Conservation (phyloP, 2,329 filamentous ascomycete species). For the Colletotrichum musae region DNA sequence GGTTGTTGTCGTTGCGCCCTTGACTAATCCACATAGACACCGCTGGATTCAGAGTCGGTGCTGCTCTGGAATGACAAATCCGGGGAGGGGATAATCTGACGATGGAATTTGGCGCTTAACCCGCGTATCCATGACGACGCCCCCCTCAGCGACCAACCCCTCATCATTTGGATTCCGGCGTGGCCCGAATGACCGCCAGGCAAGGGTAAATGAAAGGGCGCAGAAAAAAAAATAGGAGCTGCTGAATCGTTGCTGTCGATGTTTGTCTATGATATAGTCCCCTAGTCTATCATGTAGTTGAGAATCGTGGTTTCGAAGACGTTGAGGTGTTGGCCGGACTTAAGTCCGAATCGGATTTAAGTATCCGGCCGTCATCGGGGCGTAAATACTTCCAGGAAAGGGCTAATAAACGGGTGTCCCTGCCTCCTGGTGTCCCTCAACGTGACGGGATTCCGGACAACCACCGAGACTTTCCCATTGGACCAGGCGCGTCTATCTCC, state of each 20-base stretch:
- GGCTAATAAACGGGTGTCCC: no score
- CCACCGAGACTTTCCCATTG: constrained; percentile 19
- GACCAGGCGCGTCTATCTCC: not conserved
- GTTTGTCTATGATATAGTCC: no score
- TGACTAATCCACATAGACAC: not conserved
- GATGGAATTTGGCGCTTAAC: constrained; percentile 7
- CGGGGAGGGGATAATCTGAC: not conserved
- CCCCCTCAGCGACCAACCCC: not conserved
- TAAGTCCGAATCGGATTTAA: no score
- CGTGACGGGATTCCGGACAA: constrained; percentile 25
- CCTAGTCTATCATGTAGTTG: no score
- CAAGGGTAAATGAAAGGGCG: no score
- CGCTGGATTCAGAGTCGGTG: not conserved
- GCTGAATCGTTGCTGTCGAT: no score
- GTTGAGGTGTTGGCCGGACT: no score
- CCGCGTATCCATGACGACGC: constrained; percentile 1
- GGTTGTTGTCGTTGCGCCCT: not conserved
- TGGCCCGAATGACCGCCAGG: not conserved
- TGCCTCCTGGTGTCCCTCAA: not conserved
- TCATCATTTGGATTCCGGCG: not conserved
- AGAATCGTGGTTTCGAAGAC: no score
- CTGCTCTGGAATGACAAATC: constrained; percentile 16
- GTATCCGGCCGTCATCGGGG: constrained; percentile 25
- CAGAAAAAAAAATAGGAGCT: no score
- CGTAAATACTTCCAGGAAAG: not conserved